Evolutionary conservation across 805 yeast species (phyloP).

Genomic region (Nakazawaea siamensis): DNA sequence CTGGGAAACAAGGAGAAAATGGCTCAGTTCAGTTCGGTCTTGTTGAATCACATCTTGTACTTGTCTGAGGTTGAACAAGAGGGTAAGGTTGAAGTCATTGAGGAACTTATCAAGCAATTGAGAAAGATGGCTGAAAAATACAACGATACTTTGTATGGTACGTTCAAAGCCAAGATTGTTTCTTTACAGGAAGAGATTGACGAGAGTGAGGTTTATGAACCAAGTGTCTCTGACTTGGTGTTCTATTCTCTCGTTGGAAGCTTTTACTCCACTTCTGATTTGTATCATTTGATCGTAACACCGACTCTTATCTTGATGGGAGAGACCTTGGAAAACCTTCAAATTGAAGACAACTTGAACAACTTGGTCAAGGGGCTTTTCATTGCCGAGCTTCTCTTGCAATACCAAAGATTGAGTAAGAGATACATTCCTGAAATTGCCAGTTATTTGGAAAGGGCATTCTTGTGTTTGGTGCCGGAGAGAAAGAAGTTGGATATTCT

Average conservation of each 20-base stretch:
- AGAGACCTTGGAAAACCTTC: slow-evolving; percentile 54
- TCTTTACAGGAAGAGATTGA: slow-evolving; percentile 47
- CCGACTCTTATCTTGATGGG: slow-evolving; percentile 71
- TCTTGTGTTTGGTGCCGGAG: slow-evolving; percentile 34
- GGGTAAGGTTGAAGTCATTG: slow-evolving; percentile 22
- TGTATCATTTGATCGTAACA: slow-evolving; percentile 84
- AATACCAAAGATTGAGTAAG: slow-evolving; percentile 74
- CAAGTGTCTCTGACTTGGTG: slow-evolving; percentile 48
- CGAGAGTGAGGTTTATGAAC: slow-evolving; percentile 21
- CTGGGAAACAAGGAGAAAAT: slow-evolving; percentile 75
- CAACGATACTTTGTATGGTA: slow-evolving; percentile 54
- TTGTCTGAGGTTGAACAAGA: slow-evolving; percentile 30
- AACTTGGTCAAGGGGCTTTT: slow-evolving; percentile 52
- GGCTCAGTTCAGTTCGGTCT: slow-evolving; percentile 51
- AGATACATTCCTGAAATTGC: slow-evolving; percentile 76
- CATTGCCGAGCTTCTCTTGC: slow-evolving; percentile 53
- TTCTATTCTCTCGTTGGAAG: slow-evolving; percentile 67
- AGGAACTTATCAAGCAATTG: slow-evolving; percentile 33
- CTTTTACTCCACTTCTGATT: slow-evolving; percentile 90
- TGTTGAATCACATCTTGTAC: slow-evolving; percentile 54
- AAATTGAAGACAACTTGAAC: slow-evolving; percentile 21
- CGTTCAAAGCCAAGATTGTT: slow-evolving; percentile 47
- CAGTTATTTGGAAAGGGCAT: slow-evolving; percentile 45
- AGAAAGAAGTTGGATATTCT: slow-evolving; percentile 18
- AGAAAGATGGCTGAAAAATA: slow-evolving; percentile 58